Base-by-base conservation (phyloP, 805 yeast species). In the Candida montana region DNA sequence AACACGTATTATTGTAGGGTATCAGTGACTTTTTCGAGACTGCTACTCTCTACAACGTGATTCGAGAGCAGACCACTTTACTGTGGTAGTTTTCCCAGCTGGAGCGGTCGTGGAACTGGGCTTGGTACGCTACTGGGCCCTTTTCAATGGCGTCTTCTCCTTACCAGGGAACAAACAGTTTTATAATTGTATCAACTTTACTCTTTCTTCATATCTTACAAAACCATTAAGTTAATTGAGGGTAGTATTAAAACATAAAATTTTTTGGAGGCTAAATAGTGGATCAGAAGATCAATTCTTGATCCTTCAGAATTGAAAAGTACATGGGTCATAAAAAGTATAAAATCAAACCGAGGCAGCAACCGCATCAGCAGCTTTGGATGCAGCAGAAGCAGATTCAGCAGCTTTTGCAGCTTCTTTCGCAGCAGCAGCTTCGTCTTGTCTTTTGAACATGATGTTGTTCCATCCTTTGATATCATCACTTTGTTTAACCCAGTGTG, bases 401-500 rank as follows among this genome's bases (percentile, higher is more conserved):
- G 18, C 31, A 29, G 18, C 18, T 29, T 16, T 13, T 8, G 28
- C 28, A 16, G 24, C 36, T 41, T 40, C n/a, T 31, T 50, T 48
- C 19, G 42, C 40, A 11, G 42, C 49, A 13, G 51, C 52, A 26
- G 47, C 44, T 17, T 48, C 55, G 12, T 52, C 57, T 28, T 49
- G 52, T 48, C 54, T 54, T 37, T 51, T 46, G 45, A 56, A 30
- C 57, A 52, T 56, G 2, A 53, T 56, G 19, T 35, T 49, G 39
- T 64, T 55, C 76, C 76, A 71, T 7, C 76, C 76, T 23, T 59
- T 41, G 16, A 60, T 53, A 20, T 61, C 69, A 41, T 61, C 65
- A 47, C 59, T 50, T 28, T 55, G 62, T 30, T 67, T 59, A 9
- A 68, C 57, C 48, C 67, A 80, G 52, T 72, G 68, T 2, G 86